Evolutionary conservation across 2,329 filamentous ascomycete genomes (phyloP), one percentile per base, ranked within the genome.

Genomic region (Fusarium sp.): DNA sequence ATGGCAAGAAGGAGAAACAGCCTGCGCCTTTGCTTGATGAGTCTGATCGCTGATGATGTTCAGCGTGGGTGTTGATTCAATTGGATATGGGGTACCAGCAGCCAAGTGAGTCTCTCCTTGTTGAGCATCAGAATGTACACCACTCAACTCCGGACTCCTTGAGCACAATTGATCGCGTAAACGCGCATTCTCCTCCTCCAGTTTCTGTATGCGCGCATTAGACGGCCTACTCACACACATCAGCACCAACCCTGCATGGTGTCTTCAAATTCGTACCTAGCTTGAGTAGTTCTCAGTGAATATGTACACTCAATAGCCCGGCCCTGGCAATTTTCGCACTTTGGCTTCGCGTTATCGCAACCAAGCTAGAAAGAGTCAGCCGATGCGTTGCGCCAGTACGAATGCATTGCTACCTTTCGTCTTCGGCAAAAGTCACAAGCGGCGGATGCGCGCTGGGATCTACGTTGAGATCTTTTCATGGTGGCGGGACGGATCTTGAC

Each of bases 171-270:
- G 83, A 81, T 74, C 24, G 13, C 72, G 64, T 4, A 85, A 63
- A 53, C 80, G 66, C 15, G 81, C 80, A 20, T 83, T 84, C 47
- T 85, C 84, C 45, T 84, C 79, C 15, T 75, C 71, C 36, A 85
- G 61, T 77, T 79, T 82, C 11, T 65, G 62, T 17, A 74, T 78
- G 6, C 81, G 82, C 13, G 82, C 80, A n/a, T 77, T 77, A 0
- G 74, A 77, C 6, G 74, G 75, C 3, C 74, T 75, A 1, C 1
- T 28, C 22, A 3, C 3, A 0, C 8, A 15, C 1, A 1, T 20
- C 12, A 48, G 10, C 20, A 28, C 4, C 14, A 28, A 2, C 3
- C 6, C 4, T 11, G 0, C 20, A 12, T 11, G 20, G 4, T 8
- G 4, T 22, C 0, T 28, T 22, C 3, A 5, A 3, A 8, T 2